phyloP scores from a whole-genome alignment of 495 filamentous ascomycete genomes.

The Recurvomyces mirabilis region DNA sequence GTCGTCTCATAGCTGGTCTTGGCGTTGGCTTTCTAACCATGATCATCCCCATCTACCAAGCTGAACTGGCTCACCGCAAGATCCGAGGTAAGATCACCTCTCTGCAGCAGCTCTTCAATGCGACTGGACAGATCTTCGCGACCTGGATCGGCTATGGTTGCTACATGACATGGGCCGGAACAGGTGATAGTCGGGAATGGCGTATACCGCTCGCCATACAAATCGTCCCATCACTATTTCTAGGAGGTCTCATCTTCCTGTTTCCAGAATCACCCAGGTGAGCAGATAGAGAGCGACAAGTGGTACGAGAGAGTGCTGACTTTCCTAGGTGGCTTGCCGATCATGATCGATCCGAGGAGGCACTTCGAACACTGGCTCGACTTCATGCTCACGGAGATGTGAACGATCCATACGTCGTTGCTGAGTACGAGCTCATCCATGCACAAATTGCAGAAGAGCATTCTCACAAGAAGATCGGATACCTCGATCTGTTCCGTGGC shows the following conservation, averaged over 20 bases:
- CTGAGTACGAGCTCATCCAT: constrained; percentile 27
- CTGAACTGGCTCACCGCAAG: constrained; percentile 23
- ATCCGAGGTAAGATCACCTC: constrained; percentile 24
- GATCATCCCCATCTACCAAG: constrained; percentile 26
- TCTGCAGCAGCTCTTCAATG: constrained; percentile 24
- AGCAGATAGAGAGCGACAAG: neutral
- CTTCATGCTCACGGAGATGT: constrained; percentile 28
- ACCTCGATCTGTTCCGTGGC: constrained; percentile 21
- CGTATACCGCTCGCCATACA: constrained; percentile 22
- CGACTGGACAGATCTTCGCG: constrained; percentile 21
- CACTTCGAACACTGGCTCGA: constrained; percentile 23
- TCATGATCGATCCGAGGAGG: constrained; percentile 23
- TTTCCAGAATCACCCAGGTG: constrained; percentile 28
- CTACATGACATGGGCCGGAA: constrained; percentile 17
- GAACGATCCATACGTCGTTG: constrained; percentile 25
- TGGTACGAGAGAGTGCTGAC: neutral
- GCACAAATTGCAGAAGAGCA: constrained; percentile 21
- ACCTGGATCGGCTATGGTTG: constrained; percentile 29
- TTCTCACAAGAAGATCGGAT: constrained; percentile 14
- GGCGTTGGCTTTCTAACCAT: constrained; percentile 21
- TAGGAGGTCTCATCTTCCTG: constrained; percentile 19
- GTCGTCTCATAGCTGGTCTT: constrained; percentile 32
- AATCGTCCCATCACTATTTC: constrained; percentile 22
- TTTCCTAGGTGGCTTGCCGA: constrained; percentile 25
- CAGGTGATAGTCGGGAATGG: constrained; percentile 20